Base-by-base conservation (phyloP, 257 asterid species). In the Ehretia macrophylla region DNA sequence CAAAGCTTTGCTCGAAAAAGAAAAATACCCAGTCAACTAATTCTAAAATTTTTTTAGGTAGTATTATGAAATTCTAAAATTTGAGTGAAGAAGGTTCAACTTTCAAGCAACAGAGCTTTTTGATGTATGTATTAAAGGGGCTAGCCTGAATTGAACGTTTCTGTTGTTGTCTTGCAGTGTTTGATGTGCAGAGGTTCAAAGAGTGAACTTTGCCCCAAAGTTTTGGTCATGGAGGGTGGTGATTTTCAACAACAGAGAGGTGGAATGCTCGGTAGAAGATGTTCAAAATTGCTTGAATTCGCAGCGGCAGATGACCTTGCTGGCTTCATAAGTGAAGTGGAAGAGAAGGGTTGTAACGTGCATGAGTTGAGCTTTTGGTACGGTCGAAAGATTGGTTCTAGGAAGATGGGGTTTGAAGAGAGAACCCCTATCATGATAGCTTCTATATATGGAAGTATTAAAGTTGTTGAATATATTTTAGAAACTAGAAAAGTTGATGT, bases 371-470 rank as follows among this genome's bases (percentile, higher is more conserved):
- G 95, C 77, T 67, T 60, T 42, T 90, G 98, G 98, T 90, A 90
- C 56, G 88, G 94, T 0, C 74, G 83, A 69, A 75, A 77, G 70
- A 75, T 80, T 16, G 90, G 91, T 38, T 75, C 85, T 3, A 83
- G 71, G 55, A 81, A 75, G 82, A 90, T 90, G 95, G 88, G 89
- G 11, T 73, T 76, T 17, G 88, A 87, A 50, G 86, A 85, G 69
- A 77, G 98, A 51, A 87, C 84, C 48, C 91, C 98, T 6, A 35
- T 87, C 55, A 72, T 83, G 90, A 79, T 90, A 58, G 93, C 98
- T 46, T 72, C 95, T 46, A 37, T 85, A 65, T 87, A 75, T 56
- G 96, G 96, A n/a, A 90, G 95, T 75, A 66, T 56, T 35, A 62
- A 73, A 65, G 78, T 90, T 40, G 59, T 87, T 63, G 79, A 75